Evolutionary conservation across 2,329 filamentous ascomycete genomes (phyloP).

Genomic region (Penicillium decumbens): DNA sequence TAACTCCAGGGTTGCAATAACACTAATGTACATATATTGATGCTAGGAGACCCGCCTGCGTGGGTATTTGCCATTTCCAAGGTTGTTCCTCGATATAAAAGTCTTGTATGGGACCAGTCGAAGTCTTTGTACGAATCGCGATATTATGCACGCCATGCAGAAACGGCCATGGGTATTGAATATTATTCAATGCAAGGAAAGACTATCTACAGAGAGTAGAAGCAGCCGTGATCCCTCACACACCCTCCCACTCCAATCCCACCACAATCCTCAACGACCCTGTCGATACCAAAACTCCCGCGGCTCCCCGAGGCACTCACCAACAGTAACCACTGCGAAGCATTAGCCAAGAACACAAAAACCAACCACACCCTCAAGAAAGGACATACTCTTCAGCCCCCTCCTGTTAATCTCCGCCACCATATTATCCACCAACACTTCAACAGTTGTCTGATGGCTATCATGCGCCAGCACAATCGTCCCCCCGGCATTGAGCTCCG

Average conservation of each 20-base stretch:
- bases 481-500: constrained; percentile 31
- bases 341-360: background rate
- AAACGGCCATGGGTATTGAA: background rate
- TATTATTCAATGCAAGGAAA: background rate
- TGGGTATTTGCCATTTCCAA: too few species aligned
- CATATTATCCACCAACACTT: constrained; percentile 31
- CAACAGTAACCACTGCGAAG: constrained; percentile 49
- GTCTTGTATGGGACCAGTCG: too few species aligned
- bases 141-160: background rate
- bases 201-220: background rate
- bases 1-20: too few species aligned
- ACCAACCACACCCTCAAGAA: background rate
- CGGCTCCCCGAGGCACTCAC: constrained; percentile 55
- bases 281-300: constrained; percentile 50
- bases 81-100: too few species aligned
- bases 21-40: too few species aligned
- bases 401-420: constrained; percentile 36
- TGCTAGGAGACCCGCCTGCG: too few species aligned
- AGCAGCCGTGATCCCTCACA: background rate
- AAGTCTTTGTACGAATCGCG: too few species aligned
- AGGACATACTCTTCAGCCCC: constrained; percentile 37
- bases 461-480: constrained; percentile 38
- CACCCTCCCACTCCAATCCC: background rate
- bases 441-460: constrained; percentile 35
- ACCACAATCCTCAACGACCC: background rate